Conservation (phyloP, 169 alveolate genomes). For the Cryptosporidium xiaoi region DNA sequence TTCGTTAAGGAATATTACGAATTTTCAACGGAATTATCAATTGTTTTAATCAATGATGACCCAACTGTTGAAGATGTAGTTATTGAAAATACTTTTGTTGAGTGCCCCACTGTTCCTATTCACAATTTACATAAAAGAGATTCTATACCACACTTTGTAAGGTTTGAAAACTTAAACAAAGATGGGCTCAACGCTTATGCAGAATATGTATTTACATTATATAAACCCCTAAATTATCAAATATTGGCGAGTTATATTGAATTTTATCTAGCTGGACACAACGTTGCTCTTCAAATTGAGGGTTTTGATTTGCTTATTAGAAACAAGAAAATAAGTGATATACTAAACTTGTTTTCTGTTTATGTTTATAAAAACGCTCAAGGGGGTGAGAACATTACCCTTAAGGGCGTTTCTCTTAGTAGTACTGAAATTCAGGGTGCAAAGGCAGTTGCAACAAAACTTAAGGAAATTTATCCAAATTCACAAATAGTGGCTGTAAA, state of each 20-base stretch:
- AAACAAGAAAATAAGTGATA: slow-evolving; percentile 5
- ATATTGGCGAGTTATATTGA: background rate
- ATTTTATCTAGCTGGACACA: slow-evolving; percentile 14
- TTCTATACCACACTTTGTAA: background rate
- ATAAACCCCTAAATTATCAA: slow-evolving; percentile 12
- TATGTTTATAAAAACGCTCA: background rate
- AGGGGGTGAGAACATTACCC: background rate
- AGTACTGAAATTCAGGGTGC: slow-evolving; percentile 20
- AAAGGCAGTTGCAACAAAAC: slow-evolving; percentile 13
- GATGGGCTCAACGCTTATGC: background rate
- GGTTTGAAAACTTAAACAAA: background rate
- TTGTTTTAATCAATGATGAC: slow-evolving; percentile 20
- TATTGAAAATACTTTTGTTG: background rate
- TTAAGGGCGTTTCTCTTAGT: slow-evolving; percentile 22
- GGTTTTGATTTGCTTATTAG: slow-evolving; percentile 15
- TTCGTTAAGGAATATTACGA: slow-evolving; percentile 47
- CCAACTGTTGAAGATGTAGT: slow-evolving; percentile 8
- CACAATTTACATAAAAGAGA: background rate
- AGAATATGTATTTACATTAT: slow-evolving; percentile 14
- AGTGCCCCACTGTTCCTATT: slow-evolving; percentile 35
- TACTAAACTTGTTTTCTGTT: slow-evolving; percentile 2
- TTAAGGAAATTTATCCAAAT: slow-evolving; percentile 19
- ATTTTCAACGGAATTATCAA: slow-evolving; percentile 3
- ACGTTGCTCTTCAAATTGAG: slow-evolving; percentile 6
- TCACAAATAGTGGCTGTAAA: slow-evolving; percentile 8